Evolutionary conservation across 163 green algal species (phyloP).

Genomic region (Botryococcus braunii): DNA sequence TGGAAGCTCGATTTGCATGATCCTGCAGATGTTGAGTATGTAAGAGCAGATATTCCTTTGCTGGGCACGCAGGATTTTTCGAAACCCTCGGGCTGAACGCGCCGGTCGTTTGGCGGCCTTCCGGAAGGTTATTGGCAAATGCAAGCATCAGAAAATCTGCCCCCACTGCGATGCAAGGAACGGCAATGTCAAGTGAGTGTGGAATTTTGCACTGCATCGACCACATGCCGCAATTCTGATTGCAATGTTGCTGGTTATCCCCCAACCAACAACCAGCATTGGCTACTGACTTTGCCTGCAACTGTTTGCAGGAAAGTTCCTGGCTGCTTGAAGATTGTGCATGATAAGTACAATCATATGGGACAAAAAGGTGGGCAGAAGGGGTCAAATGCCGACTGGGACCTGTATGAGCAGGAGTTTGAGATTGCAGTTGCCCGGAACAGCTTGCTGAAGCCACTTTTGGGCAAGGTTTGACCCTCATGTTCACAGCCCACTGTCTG

Average conservation of each 20-base stretch:
- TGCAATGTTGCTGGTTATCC: not conserved
- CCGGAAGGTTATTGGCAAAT: constrained; percentile 67
- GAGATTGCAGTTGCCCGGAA: constrained; percentile 65
- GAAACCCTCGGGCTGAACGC: constrained; percentile 66
- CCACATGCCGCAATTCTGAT: not conserved
- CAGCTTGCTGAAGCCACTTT: constrained; percentile 53
- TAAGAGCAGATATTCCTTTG: no score
- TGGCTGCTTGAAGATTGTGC: constrained; percentile 81
- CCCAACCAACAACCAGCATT: no score
- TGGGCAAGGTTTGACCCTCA: constrained; percentile 29
- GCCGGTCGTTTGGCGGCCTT: constrained; percentile 62
- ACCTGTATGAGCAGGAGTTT: constrained; percentile 37
- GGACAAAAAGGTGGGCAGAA: no score
- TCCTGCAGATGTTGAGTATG: no score
- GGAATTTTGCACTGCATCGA: not conserved
- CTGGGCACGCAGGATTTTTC: constrained; percentile 64
- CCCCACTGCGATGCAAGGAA: constrained; percentile 75
- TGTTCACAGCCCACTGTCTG: no score
- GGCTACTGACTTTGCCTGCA: not conserved
- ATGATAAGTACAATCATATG: constrained; percentile 74
- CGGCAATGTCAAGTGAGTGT: constrained; percentile 44
- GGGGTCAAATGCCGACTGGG: not conserved
- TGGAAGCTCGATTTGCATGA: no score
- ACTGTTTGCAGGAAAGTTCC: constrained; percentile 60
- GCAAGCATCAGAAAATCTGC: constrained; percentile 78